Conservation (phyloP, 495 filamentous ascomycete genomes). For the Hyaloscypha hepaticicola region DNA sequence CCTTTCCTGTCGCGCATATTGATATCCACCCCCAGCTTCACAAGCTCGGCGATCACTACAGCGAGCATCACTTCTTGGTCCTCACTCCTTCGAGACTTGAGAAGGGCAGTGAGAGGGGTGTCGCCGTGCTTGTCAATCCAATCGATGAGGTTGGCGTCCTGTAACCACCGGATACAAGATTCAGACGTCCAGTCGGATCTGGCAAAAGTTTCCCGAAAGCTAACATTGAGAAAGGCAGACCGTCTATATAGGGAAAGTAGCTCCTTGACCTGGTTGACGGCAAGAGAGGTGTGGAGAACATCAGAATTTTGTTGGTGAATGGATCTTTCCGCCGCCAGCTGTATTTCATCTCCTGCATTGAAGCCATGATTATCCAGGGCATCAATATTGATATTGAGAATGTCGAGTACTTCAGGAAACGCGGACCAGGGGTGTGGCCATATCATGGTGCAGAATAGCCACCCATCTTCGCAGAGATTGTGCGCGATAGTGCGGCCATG, state of each 20-base stretch:
- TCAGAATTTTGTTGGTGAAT: background rate
- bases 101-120: conserved; percentile 20
- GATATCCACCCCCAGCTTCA: conserved; percentile 15
- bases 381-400: conserved; percentile 2
- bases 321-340: background rate
- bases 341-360: conserved; percentile 4
- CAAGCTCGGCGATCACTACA: conserved; percentile 11
- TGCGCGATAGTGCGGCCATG: conserved; percentile 14
- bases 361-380: conserved; percentile 14
- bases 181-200: conserved; percentile 4
- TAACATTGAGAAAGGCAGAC: background rate
- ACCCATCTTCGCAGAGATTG: conserved; percentile 1
- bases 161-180: conserved; percentile 9
- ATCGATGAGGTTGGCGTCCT: conserved; percentile 11
- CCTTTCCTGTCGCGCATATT: conserved; percentile 15
- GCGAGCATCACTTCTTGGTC: conserved; percentile 7
- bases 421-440: too few species aligned
- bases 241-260: too few species aligned
- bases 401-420: background rate
- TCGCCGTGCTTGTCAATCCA: conserved; percentile 18
- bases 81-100: conserved; percentile 15
- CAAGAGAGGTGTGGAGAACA: background rate
- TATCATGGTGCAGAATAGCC: too few species aligned
- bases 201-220: conserved; percentile 7
- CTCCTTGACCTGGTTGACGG: too few species aligned